A percentile compares a stretch with the other conserved stretches of the same genome.
phyloP scores from a whole-genome alignment of 495 filamentous ascomycete species.

The Penicillium egyptiacum region DNA sequence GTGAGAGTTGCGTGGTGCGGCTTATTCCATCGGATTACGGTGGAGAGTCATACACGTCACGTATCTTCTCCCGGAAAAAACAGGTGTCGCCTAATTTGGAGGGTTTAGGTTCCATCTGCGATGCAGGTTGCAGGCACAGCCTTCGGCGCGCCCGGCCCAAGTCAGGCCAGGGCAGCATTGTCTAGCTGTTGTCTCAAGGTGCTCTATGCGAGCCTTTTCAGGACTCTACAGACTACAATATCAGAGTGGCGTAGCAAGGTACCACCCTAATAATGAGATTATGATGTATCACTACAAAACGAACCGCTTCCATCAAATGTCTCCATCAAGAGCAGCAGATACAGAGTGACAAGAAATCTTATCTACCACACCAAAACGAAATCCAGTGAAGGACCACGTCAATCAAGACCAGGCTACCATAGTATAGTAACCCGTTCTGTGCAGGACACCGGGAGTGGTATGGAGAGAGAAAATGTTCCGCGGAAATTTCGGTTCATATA shows the following conservation, averaged over 20 bases:
- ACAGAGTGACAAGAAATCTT: constrained; percentile 69
- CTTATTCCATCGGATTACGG: neutral
- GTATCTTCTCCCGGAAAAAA: neutral
- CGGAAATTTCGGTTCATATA: constrained; percentile 23
- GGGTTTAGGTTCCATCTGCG: constrained; percentile 1
- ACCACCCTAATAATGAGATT: constrained; percentile 21
- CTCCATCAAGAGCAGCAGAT: constrained; percentile 88
- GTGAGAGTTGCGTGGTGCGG: constrained; percentile 16
- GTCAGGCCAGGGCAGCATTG: neutral
- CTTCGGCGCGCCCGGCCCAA: constrained; percentile 6
- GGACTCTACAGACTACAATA: constrained; percentile 2
- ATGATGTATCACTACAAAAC: constrained; percentile 59
- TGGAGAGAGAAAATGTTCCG: constrained; percentile 33
- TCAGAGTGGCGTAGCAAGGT: neutral
- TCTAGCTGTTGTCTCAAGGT: neutral
- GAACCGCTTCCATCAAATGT: constrained; percentile 80
- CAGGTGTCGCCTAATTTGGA: neutral
- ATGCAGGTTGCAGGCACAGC: constrained; percentile 6
- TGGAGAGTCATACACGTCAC: neutral
- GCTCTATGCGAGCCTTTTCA: neutral
- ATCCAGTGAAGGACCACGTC: constrained; percentile 71
- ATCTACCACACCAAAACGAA: constrained; percentile 66
- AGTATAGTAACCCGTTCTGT: constrained; percentile 54
- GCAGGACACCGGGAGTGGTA: constrained; percentile 48
- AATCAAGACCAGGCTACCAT: constrained; percentile 45